Evolutionary conservation across 2,329 filamentous ascomycete genomes (phyloP).

Genomic region (Scopulariopsis brevicaulis): DNA sequence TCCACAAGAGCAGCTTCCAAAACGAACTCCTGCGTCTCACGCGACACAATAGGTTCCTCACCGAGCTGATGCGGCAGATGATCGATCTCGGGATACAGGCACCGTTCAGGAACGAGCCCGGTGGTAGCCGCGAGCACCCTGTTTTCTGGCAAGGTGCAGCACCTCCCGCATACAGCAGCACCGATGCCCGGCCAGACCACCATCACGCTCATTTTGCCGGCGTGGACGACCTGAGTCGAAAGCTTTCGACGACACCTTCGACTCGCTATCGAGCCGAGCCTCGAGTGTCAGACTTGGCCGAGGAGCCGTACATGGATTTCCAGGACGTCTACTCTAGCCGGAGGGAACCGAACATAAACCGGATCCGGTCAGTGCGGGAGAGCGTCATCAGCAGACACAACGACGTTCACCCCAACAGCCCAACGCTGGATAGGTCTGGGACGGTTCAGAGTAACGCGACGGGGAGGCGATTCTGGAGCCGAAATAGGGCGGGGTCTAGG

Average conservation of each 20-base stretch:
- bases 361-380: not conserved
- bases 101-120: constrained; percentile 49
- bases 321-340: constrained; percentile 25
- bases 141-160: constrained; percentile 36
- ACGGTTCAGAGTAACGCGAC: constrained; percentile 1
- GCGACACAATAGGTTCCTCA: constrained; percentile 89
- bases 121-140: constrained; percentile 57
- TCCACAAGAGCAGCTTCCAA: constrained; percentile 96
- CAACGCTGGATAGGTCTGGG: constrained; percentile 2
- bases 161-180: constrained; percentile 15
- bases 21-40: constrained; percentile 85
- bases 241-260: constrained; percentile 1
- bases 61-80: constrained; percentile 80
- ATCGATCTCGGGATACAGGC: constrained; percentile 76
- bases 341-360: not conserved
- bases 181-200: not conserved
- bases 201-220: not conserved
- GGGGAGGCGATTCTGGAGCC: constrained; percentile 2
- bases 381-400: not conserved
- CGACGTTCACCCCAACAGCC: not conserved
- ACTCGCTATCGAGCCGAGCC: constrained; percentile 5
- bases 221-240: not conserved
- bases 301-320: constrained; percentile 25
- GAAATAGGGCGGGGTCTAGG: constrained; percentile 2
- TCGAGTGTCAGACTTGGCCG: constrained; percentile 13